Evolutionary conservation across 345 rosid species (phyloP), one percentile per base, ranked within the genome.

Genomic region (Toxicodendron radicans): DNA sequence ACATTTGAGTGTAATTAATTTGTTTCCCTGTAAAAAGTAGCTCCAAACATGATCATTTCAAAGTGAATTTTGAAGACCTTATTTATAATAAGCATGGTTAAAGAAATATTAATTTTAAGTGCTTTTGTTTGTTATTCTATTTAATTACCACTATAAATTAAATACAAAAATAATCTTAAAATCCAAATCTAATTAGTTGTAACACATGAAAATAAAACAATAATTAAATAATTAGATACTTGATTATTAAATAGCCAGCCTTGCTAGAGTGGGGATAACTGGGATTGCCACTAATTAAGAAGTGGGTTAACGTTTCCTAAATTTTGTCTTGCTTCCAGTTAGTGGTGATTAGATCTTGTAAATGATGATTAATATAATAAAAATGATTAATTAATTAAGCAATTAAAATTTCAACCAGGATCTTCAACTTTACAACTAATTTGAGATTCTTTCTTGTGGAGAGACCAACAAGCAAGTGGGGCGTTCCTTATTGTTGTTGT

Each of bases 271-370:
- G 85, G 81, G 46, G 73, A 64, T 27, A 27, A 49, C 56, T 66
- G 79, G 85, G 82, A 73, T 33, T 62, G 57, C 79, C 87, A 85
- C 87, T 75, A 70, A 75, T 51, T 11, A 67, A 35, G 57, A 73
- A 85, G 86, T 79, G 83, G 81, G 71, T 81, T 64, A 73, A 61
- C 62, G 66, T 75, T 35, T 67, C 74, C 75, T 16, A 10, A 66
- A 60, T 11, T 72, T 78, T 77, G 69, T 79, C 82, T 60, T 73
- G 48, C 56, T 45, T 54, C 23, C 49, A 27, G 38, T 54, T 73
- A 81, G 82, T 77, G 79, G 70, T 51, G 72, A 33, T 64, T 77
- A 71, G 63, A 72, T 72, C 5, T 72, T 71, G 10, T 24, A 4
- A 62, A 32, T 64, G 6, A 76, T 41, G 63, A 0, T 45, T 48